Base-by-base conservation (phyloP, 495 filamentous ascomycete genomes). In the Aspergillus taichungensis region DNA sequence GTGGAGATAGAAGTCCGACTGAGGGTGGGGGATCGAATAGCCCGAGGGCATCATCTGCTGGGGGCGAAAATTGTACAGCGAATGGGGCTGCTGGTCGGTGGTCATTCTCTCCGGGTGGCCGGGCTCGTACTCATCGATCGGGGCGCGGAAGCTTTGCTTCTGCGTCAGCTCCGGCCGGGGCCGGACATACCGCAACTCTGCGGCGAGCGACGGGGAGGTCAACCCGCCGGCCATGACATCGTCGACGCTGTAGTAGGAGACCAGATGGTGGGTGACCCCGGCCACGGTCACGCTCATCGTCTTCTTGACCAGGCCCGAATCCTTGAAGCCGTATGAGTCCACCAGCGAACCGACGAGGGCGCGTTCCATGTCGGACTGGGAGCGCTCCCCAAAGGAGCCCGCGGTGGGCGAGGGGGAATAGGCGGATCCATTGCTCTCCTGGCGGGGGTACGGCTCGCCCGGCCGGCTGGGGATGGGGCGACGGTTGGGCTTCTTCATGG, bases 241-340 rank as follows among this genome's bases (percentile, higher is more conserved):
- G 3, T 83, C 77, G 18, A 88, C 71, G 32, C 69, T 85, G 68
- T 95, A 96, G 60, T 95, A 96, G 0, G 84, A 91, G 34, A 94
- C 87, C 40, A 96, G 65, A 52, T 94, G 87, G 58, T 91, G 88
- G 4, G 75, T 77, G 5, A 85, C 66, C 6, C 79, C 79, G 12
- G 78, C 64, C 37, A 85, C 75, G 3, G 74, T 80, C 24, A 95
- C 76, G 45, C 81, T 88, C 58, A 95, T 86, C 0, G 89, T 95
- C 73, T 94, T 95, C 69, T 96, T 96, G 27, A 95, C 78, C 45
- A 95, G 62, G 0, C 89, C 89, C 2, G 80, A 77, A 34, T 80
- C 74, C 64, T 88, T 91, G 74, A 95, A 95, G 14, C 79, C 80
- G 59, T 95, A 95, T 0, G 84, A 87, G 62, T 94, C 88, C 3